Conservation (phyloP, 768 basidiomycete genomes). For the Plicaturopsis crispa region DNA sequence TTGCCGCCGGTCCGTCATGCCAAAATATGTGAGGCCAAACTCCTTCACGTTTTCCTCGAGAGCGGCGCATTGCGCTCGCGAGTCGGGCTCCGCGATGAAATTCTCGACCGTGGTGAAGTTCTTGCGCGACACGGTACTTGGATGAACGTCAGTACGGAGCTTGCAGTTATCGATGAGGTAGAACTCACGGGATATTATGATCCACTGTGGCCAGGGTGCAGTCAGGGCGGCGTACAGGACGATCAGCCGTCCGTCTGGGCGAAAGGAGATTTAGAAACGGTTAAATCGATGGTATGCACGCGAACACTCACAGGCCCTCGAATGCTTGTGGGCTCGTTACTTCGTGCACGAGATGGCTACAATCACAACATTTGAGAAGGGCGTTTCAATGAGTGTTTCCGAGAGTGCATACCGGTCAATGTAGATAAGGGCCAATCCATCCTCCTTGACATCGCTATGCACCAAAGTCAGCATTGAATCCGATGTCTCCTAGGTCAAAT, state of each 20-base stretch:
- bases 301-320: constrained; percentile 64
- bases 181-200: constrained; percentile 77
- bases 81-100: constrained; percentile 82
- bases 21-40: constrained; percentile 89
- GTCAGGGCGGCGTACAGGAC: constrained; percentile 77
- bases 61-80: constrained; percentile 74
- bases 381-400: not conserved
- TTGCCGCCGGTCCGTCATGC: constrained; percentile 83
- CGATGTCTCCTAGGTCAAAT: too few relatives aligned
- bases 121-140: constrained; percentile 69
- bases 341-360: constrained; percentile 71
- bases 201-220: constrained; percentile 88
- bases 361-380: constrained; percentile 1
- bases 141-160: too few relatives aligned
- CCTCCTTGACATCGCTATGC: constrained; percentile 59
- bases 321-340: constrained; percentile 94
- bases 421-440: constrained; percentile 76
- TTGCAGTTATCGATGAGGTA: too few relatives aligned
- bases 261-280: constrained; percentile 9
- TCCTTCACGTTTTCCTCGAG: constrained; percentile 88
- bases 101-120: constrained; percentile 61
- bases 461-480: too few relatives aligned
- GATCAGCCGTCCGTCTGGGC: constrained; percentile 59
- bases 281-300: too few relatives aligned
- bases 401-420: constrained; percentile 55